Conservation (phyloP, 2,329 filamentous ascomycete genomes). For the Alternaria arborescens region DNA sequence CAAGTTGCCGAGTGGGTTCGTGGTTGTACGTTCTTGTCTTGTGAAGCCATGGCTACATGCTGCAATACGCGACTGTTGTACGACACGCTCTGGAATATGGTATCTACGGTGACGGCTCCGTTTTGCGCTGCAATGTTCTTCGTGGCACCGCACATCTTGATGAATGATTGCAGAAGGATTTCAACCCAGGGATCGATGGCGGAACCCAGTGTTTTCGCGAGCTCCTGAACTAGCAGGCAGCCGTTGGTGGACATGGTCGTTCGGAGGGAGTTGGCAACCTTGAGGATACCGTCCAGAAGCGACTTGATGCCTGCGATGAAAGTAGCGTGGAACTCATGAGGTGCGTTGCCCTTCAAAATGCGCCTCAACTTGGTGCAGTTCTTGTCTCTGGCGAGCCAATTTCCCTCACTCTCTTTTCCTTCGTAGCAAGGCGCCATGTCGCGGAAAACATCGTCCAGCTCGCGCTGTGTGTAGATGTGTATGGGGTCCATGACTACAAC, state of each 20-base stretch:
- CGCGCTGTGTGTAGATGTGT: slow-evolving; percentile 83
- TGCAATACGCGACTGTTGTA: slow-evolving; percentile 85
- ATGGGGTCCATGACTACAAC: slow-evolving; percentile 77
- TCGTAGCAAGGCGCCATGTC: slow-evolving; percentile 86
- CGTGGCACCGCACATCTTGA: slow-evolving; percentile 87
- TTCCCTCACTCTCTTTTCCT: slow-evolving; percentile 86
- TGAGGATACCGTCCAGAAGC: slow-evolving; percentile 87
- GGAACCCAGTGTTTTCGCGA: slow-evolving; percentile 78
- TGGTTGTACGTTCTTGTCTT: slow-evolving; percentile 93
- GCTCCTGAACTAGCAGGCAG: slow-evolving; percentile 83
- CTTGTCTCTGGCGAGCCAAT: slow-evolving; percentile 89
- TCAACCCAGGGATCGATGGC: slow-evolving; percentile 89
- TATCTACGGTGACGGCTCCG: slow-evolving; percentile 82
- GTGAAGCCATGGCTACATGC: slow-evolving; percentile 80
- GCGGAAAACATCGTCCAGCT: slow-evolving; percentile 86
- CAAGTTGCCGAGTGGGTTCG: slow-evolving; percentile 81
- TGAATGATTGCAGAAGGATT: slow-evolving; percentile 84
- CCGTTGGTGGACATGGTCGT: slow-evolving; percentile 91
- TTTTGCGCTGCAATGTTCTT: slow-evolving; percentile 92
- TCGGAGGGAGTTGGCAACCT: slow-evolving; percentile 80
- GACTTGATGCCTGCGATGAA: slow-evolving; percentile 76
- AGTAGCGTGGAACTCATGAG: slow-evolving; percentile 74
- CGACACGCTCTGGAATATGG: slow-evolving; percentile 78
- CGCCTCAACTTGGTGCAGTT: slow-evolving; percentile 77
- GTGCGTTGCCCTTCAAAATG: slow-evolving; percentile 83